Evolutionary conservation across 139 green algal species (phyloP).

Genomic region (Ulvella scutata): DNA sequence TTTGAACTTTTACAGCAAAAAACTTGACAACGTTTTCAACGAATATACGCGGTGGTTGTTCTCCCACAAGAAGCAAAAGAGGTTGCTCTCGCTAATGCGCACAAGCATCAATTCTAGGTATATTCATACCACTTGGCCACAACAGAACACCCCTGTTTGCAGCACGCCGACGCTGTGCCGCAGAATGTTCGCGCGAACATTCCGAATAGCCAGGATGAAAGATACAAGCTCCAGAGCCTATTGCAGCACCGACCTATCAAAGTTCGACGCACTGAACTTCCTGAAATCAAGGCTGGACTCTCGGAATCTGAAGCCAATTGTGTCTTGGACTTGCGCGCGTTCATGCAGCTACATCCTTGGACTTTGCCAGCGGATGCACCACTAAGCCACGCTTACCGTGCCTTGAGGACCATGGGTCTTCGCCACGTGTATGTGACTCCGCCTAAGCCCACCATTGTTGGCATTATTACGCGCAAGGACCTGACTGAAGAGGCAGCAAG

Average conservation of each 20-base stretch:
- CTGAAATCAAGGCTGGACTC: background rate
- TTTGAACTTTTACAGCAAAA: too few relatives aligned
- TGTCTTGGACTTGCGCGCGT: conserved; percentile 27
- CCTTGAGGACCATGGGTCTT: conserved; percentile 51
- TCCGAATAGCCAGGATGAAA: background rate
- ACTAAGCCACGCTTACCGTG: conserved; percentile 21
- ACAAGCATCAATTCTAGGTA: too few relatives aligned
- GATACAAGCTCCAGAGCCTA: background rate
- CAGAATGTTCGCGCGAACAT: too few relatives aligned
- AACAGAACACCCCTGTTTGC: too few relatives aligned
- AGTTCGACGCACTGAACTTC: background rate
- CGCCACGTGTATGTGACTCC: conserved; percentile 40
- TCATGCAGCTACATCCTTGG: conserved; percentile 43
- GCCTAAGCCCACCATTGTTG: conserved; percentile 21
- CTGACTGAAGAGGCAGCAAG: conserved; percentile 33
- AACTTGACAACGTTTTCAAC: too few relatives aligned
- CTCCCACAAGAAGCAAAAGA: too few relatives aligned
- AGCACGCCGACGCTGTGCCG: too few relatives aligned
- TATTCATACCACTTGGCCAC: too few relatives aligned
- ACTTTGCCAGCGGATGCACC: conserved; percentile 19
- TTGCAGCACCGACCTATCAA: background rate
- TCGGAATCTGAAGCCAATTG: background rate
- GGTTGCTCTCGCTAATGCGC: too few relatives aligned
- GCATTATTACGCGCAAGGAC: conserved; percentile 46
- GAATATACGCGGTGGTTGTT: too few relatives aligned